These are phyloP conservation scores for Fagopyrum homotropicum DNA, from an alignment of 148 eudicot species.

Conservation along the genomic window DNA sequence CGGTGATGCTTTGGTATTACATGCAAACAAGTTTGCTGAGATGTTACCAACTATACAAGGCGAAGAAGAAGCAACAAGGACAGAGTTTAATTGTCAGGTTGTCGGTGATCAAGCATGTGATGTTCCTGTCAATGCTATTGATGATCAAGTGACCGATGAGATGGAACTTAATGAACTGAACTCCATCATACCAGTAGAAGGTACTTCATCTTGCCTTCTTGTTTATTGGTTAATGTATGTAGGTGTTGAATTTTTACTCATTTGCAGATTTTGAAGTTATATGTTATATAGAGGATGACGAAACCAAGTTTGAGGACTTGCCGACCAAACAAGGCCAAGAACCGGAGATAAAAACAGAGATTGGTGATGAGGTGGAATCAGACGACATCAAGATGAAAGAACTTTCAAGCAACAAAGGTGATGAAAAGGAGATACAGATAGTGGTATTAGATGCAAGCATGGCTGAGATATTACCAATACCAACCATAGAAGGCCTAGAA, in stretches of 20 bases:
- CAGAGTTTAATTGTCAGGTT: not conserved
- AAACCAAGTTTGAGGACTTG: not conserved
- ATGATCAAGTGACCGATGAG: not conserved
- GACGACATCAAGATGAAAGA: not conserved
- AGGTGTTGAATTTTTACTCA: slow-evolving; percentile 1
- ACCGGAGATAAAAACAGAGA: slow-evolving; percentile 1
- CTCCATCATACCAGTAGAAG: not conserved
- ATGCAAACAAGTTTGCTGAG: slow-evolving; percentile 2
- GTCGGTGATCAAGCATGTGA: slow-evolving; percentile 5
- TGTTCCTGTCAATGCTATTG: not conserved
- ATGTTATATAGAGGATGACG: not conserved
- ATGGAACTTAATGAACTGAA: not conserved
- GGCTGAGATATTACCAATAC: not conserved
- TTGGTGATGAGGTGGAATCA: slow-evolving; percentile 4
- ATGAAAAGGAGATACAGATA: not conserved
- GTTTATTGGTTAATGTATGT: not conserved
- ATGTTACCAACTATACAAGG: not conserved
- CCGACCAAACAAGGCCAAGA: not conserved
- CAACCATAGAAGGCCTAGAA: not conserved
- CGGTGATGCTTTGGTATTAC: not conserved
- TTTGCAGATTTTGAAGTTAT: slow-evolving; percentile 5
- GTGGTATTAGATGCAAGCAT: not conserved
- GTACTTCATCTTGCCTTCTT: not conserved
- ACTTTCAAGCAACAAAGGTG: not conserved
- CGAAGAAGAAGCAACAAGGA: slow-evolving; percentile 7